These are phyloP conservation scores for Guadua angustifolia DNA, from an alignment of 176 grass and related monocot species.

Conservation along the genomic window DNA sequence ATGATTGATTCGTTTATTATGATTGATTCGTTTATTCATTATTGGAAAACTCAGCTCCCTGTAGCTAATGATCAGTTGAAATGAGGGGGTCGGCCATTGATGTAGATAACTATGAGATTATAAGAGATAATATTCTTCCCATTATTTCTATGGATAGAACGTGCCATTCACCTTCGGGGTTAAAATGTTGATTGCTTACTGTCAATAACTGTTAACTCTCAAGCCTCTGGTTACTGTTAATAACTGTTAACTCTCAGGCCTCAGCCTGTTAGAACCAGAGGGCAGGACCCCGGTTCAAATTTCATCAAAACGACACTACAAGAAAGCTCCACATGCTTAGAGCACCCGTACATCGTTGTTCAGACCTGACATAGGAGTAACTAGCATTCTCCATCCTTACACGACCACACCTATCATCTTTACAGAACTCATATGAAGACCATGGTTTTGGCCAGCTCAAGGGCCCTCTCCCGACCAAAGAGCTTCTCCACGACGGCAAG, in stretches of 20 bases:
- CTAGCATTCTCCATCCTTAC: too few species aligned
- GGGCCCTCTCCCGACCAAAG: slow-evolving; percentile 58
- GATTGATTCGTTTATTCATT: slow-evolving; percentile 50
- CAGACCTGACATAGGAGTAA: too few species aligned
- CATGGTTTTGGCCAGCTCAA: slow-evolving; percentile 66
- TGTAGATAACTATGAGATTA: slow-evolving; percentile 38
- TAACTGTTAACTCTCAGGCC: not conserved
- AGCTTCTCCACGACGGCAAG: slow-evolving; percentile 70
- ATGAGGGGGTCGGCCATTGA: not conserved
- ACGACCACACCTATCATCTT: not conserved
- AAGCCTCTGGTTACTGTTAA: not conserved
- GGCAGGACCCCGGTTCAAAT: too few species aligned
- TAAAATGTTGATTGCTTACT: not conserved
- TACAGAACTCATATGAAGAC: slow-evolving; percentile 53
- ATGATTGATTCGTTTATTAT: slow-evolving; percentile 47
- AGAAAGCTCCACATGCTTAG: too few species aligned
- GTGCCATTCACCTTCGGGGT: not conserved
- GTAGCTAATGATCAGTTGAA: slow-evolving; percentile 2
- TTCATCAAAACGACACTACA: too few species aligned
- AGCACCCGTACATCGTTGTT: too few species aligned
- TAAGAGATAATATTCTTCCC: not conserved
- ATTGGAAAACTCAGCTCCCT: not conserved
- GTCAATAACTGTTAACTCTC: not conserved
- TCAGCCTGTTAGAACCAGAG: too few species aligned
- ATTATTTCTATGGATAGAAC: not conserved